Conservation (phyloP, 2,329 filamentous ascomycete species). For the Aspergillus texensis region DNA sequence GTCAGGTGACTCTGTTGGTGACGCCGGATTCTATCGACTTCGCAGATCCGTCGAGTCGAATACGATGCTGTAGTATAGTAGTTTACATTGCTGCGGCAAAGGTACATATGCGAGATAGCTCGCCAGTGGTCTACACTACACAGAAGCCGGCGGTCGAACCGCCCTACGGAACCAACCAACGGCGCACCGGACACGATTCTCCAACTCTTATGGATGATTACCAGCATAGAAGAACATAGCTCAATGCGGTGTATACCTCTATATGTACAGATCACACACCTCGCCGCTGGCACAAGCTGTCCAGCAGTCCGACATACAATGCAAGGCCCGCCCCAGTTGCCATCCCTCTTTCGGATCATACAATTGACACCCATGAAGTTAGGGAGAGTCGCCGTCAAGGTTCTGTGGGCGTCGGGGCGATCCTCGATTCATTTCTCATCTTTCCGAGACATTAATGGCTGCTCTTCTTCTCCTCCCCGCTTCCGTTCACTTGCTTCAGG, state of each 20-base stretch:
- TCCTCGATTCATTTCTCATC: slow-evolving; percentile 16
- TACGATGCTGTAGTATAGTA: not conserved
- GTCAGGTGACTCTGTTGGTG: not conserved
- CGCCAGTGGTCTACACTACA: not conserved
- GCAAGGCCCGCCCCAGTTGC: slow-evolving; percentile 8
- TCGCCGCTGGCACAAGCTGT: slow-evolving; percentile 6
- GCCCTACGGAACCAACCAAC: not conserved
- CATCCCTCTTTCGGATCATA: slow-evolving; percentile 1
- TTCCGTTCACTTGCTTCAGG: slow-evolving; percentile 50
- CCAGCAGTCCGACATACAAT: slow-evolving; percentile 8
- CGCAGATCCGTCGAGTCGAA: not conserved
- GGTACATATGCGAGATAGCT: not conserved
- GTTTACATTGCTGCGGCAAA: not conserved
- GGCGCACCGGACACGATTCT: not conserved
- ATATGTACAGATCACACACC: slow-evolving; percentile 33
- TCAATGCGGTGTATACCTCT: slow-evolving; percentile 29
- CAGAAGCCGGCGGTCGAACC: not conserved
- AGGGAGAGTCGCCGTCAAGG: not conserved
- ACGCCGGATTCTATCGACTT: not conserved
- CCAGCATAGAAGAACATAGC: slow-evolving; percentile 11
- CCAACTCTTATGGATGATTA: not conserved
- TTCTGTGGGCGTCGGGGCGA: not conserved
- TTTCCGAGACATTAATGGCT: slow-evolving; percentile 35
- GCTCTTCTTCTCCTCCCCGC: slow-evolving; percentile 48
- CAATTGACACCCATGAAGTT: not conserved